phyloP scores from a whole-genome alignment of 2,329 filamentous ascomycete genomes.

The Achaetomium macrosporum region DNA sequence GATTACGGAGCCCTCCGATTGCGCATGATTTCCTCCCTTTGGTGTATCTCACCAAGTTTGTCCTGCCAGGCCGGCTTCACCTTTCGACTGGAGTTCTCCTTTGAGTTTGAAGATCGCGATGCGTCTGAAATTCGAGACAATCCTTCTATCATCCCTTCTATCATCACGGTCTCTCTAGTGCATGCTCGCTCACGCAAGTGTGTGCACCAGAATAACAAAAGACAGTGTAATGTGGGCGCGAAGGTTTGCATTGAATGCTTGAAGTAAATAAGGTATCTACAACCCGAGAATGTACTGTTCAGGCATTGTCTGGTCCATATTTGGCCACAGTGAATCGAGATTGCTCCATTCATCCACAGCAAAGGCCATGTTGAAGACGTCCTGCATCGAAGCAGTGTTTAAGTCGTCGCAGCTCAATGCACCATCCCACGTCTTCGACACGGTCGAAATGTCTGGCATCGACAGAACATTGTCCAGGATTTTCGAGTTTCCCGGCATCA shows the following conservation, averaged over 20 bases:
- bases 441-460: background rate
- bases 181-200: no score
- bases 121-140: no score
- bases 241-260: no score
- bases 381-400: background rate
- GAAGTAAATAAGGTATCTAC: background rate
- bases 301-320: background rate
- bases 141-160: no score
- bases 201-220: no score
- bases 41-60: no score
- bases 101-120: no score
- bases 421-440: background rate
- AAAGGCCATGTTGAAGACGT: slow-evolving; percentile 3
- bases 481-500: background rate
- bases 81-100: no score
- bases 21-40: background rate
- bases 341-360: slow-evolving; percentile 2
- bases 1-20: background rate
- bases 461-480: background rate
- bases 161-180: no score
- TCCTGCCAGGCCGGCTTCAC: no score
- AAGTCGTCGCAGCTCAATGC: background rate
- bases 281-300: background rate
- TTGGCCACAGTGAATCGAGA: slow-evolving; percentile 1
- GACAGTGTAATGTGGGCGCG: no score